Conservation (phyloP, 768 basidiomycete species). For the Russula virescens region DNA sequence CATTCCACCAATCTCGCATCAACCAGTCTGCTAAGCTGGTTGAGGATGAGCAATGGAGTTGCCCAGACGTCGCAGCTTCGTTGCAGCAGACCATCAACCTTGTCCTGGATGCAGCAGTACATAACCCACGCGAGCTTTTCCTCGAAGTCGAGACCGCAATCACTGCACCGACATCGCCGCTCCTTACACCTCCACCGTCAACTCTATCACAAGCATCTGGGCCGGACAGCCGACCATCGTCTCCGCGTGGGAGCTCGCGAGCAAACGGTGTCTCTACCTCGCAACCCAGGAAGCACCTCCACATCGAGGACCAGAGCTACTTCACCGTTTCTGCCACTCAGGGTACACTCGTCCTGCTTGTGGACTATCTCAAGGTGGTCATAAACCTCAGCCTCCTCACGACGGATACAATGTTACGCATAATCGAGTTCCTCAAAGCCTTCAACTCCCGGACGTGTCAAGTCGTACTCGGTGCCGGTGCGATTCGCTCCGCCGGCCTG, state of each 20-base stretch:
- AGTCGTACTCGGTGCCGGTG: slow-evolving; percentile 95
- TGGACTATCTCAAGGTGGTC: slow-evolving; percentile 85
- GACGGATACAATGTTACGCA: slow-evolving; percentile 87
- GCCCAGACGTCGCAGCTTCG: slow-evolving; percentile 59
- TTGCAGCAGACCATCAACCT: slow-evolving; percentile 70
- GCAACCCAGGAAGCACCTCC: slow-evolving; percentile 48
- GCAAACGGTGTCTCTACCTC: slow-evolving; percentile 22
- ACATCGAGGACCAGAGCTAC: slow-evolving; percentile 79
- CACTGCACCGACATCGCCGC: slow-evolving; percentile 27
- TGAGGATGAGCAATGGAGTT: slow-evolving; percentile 93
- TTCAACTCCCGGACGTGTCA: slow-evolving; percentile 99
- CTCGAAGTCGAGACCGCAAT: slow-evolving; percentile 31
- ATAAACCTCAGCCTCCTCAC: slow-evolving; percentile 85
- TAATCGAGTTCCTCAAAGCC: slow-evolving; percentile 94
- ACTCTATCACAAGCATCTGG: slow-evolving; percentile 30
- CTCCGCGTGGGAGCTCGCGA: slow-evolving; percentile 21
- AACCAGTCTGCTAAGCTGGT: slow-evolving; percentile 81
- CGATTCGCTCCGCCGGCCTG: slow-evolving; percentile 99
- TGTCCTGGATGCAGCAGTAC: slow-evolving; percentile 75
- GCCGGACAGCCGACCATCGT: slow-evolving; percentile 16
- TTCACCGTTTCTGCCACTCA: slow-evolving; percentile 84
- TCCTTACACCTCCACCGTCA: slow-evolving; percentile 25
- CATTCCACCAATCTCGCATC: slow-evolving; percentile 79
- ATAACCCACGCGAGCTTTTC: slow-evolving; percentile 67
- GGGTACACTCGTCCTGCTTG: slow-evolving; percentile 61